phyloP scores from a whole-genome alignment of 345 rosid genomes.

The Aquilaria yunnanensis region DNA sequence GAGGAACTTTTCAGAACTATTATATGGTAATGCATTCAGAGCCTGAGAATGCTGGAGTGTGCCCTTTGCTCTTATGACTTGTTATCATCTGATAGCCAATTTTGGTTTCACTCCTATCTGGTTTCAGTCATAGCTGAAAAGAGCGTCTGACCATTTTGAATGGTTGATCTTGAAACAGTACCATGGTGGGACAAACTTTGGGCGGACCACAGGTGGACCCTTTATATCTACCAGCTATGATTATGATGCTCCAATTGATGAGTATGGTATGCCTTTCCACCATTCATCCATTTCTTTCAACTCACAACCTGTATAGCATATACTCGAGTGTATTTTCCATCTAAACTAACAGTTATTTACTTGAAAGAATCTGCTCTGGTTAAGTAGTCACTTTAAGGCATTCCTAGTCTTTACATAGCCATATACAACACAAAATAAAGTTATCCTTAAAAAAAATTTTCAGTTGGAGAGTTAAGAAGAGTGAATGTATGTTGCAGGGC shows the following conservation, averaged over 20 bases:
- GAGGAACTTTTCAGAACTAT: conserved; percentile 97
- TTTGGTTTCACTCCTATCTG: conserved; percentile 1
- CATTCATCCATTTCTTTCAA: background rate
- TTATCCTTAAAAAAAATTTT: too few species aligned
- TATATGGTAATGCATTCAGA: conserved; percentile 58
- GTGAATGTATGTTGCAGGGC: conserved; percentile 41
- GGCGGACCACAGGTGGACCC: conserved; percentile 76
- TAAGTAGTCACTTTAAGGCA: too few species aligned
- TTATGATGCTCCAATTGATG: conserved; percentile 96
- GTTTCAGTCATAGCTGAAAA: too few species aligned
- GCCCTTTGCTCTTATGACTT: background rate
- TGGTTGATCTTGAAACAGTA: conserved; percentile 41
- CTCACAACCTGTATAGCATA: background rate
- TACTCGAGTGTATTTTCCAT: background rate
- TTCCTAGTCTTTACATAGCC: too few species aligned
- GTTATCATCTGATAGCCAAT: background rate
- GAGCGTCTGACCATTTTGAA: background rate
- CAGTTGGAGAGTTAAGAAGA: background rate
- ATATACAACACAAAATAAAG: too few species aligned
- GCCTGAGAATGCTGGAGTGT: background rate
- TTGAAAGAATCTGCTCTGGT: too few species aligned
- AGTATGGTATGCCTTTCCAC: conserved; percentile 55
- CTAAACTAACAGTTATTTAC: too few species aligned
- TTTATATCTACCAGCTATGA: conserved; percentile 91
- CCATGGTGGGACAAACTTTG: conserved; percentile 97